phyloP scores from a whole-genome alignment of 352 stramenopile species.

The Globisporangium abappressorium region DNA sequence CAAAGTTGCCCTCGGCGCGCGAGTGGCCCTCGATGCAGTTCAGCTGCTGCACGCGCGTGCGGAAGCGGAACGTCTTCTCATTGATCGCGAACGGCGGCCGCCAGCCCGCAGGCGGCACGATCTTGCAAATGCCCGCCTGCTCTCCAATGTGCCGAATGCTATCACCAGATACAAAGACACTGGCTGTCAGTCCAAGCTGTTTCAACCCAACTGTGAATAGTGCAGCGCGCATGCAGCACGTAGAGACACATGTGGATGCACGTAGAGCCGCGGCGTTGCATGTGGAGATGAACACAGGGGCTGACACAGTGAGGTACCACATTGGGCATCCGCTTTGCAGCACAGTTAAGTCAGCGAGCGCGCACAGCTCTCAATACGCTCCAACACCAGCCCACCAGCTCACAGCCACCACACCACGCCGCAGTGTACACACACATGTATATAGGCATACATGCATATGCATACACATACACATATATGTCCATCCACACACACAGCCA shows the following conservation, averaged over 20 bases:
- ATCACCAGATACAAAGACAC: neutral
- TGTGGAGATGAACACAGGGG: neutral
- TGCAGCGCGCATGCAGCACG: neutral
- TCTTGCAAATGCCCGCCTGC: conserved; percentile 97
- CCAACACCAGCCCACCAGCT: neutral
- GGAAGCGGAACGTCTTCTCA: conserved; percentile 87
- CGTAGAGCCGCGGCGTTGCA: neutral
- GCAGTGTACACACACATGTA: neutral
- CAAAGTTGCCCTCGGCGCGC: conserved; percentile 75
- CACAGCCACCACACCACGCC: neutral
- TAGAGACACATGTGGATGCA: neutral
- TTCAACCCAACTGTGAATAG: conserved; percentile 3
- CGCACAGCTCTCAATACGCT: neutral
- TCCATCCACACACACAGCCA: neutral
- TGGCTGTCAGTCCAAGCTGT: conserved; percentile 3
- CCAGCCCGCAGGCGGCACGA: conserved; percentile 96
- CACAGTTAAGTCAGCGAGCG: neutral
- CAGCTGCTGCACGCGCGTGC: conserved; percentile 95
- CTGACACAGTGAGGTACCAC: neutral
- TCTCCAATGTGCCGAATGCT: conserved; percentile 90
- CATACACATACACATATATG: neutral
- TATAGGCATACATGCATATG: neutral
- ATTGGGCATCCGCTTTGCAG: neutral
- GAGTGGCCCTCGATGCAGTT: conserved; percentile 88
- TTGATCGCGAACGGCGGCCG: conserved; percentile 88